Evolutionary conservation across 306 rosid species (phyloP), one percentile per base, ranked within the genome.

Genomic region (Ammopiptanthus mongolicus): DNA sequence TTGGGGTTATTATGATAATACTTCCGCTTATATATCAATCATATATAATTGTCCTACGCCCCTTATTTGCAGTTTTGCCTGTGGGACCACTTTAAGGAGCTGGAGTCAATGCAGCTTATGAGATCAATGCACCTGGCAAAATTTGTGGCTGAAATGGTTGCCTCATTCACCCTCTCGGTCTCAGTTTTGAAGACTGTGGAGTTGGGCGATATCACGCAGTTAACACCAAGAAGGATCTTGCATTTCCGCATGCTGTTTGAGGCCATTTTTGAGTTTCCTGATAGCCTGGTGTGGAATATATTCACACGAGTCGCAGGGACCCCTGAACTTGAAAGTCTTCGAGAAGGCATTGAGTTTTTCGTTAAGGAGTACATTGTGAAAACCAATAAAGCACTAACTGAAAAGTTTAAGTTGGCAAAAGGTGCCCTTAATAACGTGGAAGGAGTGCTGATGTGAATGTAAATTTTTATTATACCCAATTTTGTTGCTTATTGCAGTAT

Each of bases 31-130:
- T 69, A 10, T 47, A 59, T 61, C 18, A 8, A 3, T 33, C 41
- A 50, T 28, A 13, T 58, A 19, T 19, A 10, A 11, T 11, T 33
- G 33, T 63, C 23, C 21, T 36, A 7, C 65, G 52, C 36, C 61
- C 11, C 70, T 31, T 48, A 33, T 74, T 82, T 71, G 66, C 88
- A 91, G 96, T 90, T 88, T 86, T 95, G 98, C 78, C 73, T 95
- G 23, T 91, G 98, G 98, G 98, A 95, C 76, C 91, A 87, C 65
- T 86, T 88, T 71, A 95, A 90, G 88, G 91, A 88, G 77, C 65
- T 95, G 74, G 97, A 95, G 71, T 81, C 96, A 13, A 91, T 88
- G 96, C 68, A 74, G 50, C 92, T 91, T 28, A 68, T 77, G 78
- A 85, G 93, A 21, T 95, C 97, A 62, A 86, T 86, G 93, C 90